Evolutionary conservation across 352 stramenopile species (phyloP), one percentile per base, ranked within the genome.

Genomic region (Pythium myriotylum): DNA sequence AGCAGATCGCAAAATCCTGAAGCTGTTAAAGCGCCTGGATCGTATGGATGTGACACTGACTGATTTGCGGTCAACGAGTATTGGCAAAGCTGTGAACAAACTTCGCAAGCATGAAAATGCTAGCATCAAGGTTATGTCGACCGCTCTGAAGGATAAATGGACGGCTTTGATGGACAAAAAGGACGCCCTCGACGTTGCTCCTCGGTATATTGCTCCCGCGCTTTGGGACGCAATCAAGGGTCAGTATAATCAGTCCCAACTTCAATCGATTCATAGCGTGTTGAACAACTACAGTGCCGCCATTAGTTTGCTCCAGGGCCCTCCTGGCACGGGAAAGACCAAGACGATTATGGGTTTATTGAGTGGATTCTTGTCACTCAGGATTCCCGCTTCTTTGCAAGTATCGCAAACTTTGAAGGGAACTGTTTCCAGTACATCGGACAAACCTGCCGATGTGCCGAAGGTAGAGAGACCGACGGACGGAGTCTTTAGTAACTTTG

Each of bases 321-420:
- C 96, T 6, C 97, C 97, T 1, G 95, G 96, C 58, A 98, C 92
- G 17, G 95, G 95, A 32, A 98, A 98, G 70, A 98, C 95, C 2
- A 94, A 95, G 58, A 98, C 92, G 4, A 94, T 97, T 42, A 89
- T 96, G 81, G 87, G 72, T 0, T 46, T 96, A 8, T 59, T 96
- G 1, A 94, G 85, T 43, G 83, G 87, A 6, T 81, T 94, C 33
- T 40, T 96, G 7, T 65, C 87, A 27, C 60, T 94, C 22, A 72
- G 77, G 46, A 68, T 86, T 24, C 84, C 84, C 23, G 65, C 80
- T 12, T 68, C 78, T 26, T 59, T 80, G 4, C 56, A 89, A 20
- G 76, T 86, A 52, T 59, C 63, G 24, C 56, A 54, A 32, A 39
- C 54, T 16, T 14, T 37, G 4, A 50, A 27, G 32, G 13, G 17